A percentile compares a stretch with the other conserved stretches of the same genome.
Evolutionary conservation across 805 yeast genomes (phyloP).

Genomic region (Scheffersomyces spartinae): DNA sequence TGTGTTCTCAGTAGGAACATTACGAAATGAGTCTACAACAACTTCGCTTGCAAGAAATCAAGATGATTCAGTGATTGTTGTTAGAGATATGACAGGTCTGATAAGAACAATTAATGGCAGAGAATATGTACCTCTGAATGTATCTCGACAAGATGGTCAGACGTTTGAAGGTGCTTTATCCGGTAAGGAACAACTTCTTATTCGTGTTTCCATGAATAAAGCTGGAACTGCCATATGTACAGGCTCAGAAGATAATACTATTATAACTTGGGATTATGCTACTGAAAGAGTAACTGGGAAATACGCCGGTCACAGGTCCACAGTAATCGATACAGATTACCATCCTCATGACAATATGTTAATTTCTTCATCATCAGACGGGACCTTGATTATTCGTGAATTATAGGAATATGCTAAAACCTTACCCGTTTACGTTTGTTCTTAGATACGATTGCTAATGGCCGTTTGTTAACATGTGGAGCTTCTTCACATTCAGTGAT

Average conservation of each 20-base stretch:
- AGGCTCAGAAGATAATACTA: constrained; percentile 53
- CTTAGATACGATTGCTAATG: too few relatives aligned
- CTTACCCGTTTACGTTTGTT: constrained; percentile 8
- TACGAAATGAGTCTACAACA: constrained; percentile 40
- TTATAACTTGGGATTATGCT: constrained; percentile 49
- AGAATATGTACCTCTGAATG: constrained; percentile 26
- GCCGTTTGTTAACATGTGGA: constrained; percentile 2
- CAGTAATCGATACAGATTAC: constrained; percentile 49
- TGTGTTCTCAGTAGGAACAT: constrained; percentile 32
- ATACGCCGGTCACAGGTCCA: constrained; percentile 48
- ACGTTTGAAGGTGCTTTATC: constrained; percentile 49
- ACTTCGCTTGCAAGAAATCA: constrained; percentile 41
- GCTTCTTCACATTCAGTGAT: too few relatives aligned
- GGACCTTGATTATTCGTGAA: constrained; percentile 39
- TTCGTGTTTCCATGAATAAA: constrained; percentile 37
- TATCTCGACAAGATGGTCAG: constrained; percentile 30
- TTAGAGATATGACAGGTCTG: constrained; percentile 46
- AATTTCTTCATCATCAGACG: constrained; percentile 44
- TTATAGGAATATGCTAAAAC: constrained; percentile 8
- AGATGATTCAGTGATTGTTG: constrained; percentile 35
- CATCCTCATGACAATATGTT: constrained; percentile 32
- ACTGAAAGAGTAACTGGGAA: constrained; percentile 37
- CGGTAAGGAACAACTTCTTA: constrained; percentile 38
- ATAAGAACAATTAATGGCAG: constrained; percentile 48
- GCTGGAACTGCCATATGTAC: constrained; percentile 32